Evolutionary conservation across 768 basidiomycete species (phyloP).

Genomic region (Lentinula detonsa): DNA sequence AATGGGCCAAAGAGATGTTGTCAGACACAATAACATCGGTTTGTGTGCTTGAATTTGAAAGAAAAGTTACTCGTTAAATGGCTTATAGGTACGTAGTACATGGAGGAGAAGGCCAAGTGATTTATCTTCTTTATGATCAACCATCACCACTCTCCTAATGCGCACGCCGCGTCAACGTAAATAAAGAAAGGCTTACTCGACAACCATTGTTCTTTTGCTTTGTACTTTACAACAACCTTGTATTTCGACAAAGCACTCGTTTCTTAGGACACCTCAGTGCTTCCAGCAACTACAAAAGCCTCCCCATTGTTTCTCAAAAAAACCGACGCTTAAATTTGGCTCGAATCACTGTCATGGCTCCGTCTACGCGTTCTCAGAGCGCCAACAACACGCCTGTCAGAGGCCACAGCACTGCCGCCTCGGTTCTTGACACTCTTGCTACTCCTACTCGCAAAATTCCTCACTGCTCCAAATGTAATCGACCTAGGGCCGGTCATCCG

Average conservation of each 20-base stretch:
- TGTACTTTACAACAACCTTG: not conserved
- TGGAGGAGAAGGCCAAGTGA: not conserved
- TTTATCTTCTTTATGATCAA: not conserved
- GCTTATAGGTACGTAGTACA: not conserved
- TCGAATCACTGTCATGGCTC: not conserved
- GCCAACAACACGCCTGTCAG: slow-evolving; percentile 4
- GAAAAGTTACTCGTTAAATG: not conserved
- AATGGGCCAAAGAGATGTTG: too few relatives aligned
- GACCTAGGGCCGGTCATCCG: slow-evolving; percentile 52
- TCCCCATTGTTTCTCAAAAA: too few relatives aligned
- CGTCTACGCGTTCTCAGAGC: slow-evolving; percentile 1
- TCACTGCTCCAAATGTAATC: slow-evolving; percentile 49
- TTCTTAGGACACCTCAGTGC: too few relatives aligned
- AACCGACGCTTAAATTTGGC: not conserved
- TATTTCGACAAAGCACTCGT: too few relatives aligned
- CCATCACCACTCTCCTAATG: not conserved
- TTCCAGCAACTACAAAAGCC: too few relatives aligned
- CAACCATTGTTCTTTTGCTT: not conserved
- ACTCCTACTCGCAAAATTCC: slow-evolving; percentile 45
- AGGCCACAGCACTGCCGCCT: not conserved
- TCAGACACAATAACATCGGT: too few relatives aligned
- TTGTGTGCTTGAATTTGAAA: too few relatives aligned
- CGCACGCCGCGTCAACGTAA: not conserved
- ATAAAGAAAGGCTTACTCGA: not conserved
- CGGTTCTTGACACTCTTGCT: slow-evolving; percentile 8